These are phyloP conservation scores for Pseudogymnoascus sp. DNA, from an alignment of 2,329 filamentous ascomycete genomes.

Conservation along the genomic window DNA sequence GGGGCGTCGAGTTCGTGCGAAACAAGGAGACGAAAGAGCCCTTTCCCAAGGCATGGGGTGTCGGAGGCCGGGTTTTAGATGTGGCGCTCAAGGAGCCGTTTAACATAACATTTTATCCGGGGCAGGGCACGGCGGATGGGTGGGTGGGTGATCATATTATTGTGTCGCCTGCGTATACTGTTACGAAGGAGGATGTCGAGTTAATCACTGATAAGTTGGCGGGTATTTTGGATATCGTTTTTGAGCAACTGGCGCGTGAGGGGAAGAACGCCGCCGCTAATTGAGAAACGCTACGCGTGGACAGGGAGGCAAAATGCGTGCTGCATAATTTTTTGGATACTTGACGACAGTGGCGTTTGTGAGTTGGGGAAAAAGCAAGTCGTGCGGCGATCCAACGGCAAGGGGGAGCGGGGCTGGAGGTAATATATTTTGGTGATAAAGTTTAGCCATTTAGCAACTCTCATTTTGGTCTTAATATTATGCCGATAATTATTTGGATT, in stretches of 20 bases:
- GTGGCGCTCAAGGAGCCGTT: slow-evolving; percentile 33
- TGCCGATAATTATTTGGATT: background rate
- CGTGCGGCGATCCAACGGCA: background rate
- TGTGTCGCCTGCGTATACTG: slow-evolving; percentile 53
- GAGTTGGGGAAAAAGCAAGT: background rate
- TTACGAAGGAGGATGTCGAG: slow-evolving; percentile 46
- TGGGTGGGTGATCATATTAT: slow-evolving; percentile 54
- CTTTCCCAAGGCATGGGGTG: slow-evolving; percentile 35
- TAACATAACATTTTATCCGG: slow-evolving; percentile 53
- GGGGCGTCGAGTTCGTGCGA: slow-evolving; percentile 48
- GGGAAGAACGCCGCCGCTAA: background rate
- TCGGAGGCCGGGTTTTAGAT: slow-evolving; percentile 45
- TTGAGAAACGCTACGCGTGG: background rate
- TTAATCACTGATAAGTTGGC: slow-evolving; percentile 43
- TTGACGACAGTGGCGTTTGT: background rate
- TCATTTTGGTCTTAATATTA: background rate
- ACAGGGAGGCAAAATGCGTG: background rate
- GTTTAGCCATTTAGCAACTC: background rate
- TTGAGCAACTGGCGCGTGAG: slow-evolving; percentile 15
- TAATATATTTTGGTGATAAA: background rate
- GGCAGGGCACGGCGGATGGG: slow-evolving; percentile 49
- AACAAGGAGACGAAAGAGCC: slow-evolving; percentile 43
- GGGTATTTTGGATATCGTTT: slow-evolving; percentile 38
- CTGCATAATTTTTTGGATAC: background rate
- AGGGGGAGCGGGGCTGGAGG: background rate